Percentiles rank a stretch among this genome's conserved stretches.
phyloP scores from a whole-genome alignment of 306 rosid species.

The Prunus armeniaca region DNA sequence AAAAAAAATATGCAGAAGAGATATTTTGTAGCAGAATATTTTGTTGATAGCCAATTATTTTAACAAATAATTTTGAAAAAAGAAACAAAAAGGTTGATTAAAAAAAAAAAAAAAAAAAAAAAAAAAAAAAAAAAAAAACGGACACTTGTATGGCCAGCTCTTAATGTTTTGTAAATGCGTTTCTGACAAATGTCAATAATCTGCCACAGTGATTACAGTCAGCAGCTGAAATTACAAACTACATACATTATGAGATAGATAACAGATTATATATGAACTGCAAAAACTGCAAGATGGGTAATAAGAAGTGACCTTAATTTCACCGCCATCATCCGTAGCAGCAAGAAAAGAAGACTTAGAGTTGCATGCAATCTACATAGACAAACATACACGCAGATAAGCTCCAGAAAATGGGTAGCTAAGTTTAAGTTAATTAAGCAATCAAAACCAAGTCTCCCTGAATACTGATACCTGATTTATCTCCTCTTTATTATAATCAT shows the following conservation, averaged over 20 bases:
- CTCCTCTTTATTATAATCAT: constrained; percentile 80
- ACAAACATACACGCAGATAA: neutral
- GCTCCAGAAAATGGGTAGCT: neutral
- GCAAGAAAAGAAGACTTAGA: constrained; percentile 80
- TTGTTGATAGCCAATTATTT: constrained; percentile 6
- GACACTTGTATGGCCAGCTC: constrained; percentile 90
- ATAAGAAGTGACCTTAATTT: constrained; percentile 60
- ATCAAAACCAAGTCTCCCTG: constrained; percentile 26
- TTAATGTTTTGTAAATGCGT: constrained; percentile 77
- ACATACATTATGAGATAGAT: constrained; percentile 1
- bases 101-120: too few species aligned
- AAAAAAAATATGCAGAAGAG: too few species aligned
- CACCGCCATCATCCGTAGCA: constrained; percentile 92
- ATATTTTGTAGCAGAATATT: constrained; percentile 8
- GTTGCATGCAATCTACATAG: constrained; percentile 71
- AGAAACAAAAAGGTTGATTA: too few species aligned
- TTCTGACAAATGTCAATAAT: constrained; percentile 79
- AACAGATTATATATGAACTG: neutral
- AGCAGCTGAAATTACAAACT: constrained; percentile 19
- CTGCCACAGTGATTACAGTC: constrained; percentile 53
- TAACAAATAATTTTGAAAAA: too few species aligned
- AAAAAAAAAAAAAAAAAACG: constrained; percentile 11
- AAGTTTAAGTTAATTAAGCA: neutral
- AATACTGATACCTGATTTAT: constrained; percentile 59
- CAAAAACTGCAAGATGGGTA: neutral